Evolutionary conservation across 805 yeast genomes (phyloP).

Genomic region (Hanseniaspora hatyaiensis): DNA sequence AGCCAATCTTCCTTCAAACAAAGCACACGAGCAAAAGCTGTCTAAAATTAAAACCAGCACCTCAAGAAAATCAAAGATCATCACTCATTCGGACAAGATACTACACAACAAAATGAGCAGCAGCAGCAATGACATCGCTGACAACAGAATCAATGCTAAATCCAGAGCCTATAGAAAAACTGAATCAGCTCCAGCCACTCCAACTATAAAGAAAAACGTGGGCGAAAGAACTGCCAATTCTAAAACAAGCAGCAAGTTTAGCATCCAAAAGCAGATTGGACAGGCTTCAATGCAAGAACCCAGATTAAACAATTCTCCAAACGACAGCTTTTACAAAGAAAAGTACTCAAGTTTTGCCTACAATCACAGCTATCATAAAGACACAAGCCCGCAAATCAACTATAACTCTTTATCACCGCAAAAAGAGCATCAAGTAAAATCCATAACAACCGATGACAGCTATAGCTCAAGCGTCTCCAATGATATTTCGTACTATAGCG

Average conservation of each 20-base stretch:
- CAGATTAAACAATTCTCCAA: too few species aligned
- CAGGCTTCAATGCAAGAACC: background rate
- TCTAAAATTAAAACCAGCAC: background rate
- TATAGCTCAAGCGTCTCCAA: constrained; percentile 13
- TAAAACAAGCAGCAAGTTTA: background rate
- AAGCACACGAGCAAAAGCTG: constrained; percentile 18
- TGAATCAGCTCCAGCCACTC: constrained; percentile 10
- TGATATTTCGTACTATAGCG: background rate
- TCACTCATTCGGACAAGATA: background rate
- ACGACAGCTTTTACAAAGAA: constrained; percentile 1
- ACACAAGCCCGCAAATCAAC: background rate
- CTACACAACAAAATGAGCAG: background rate
- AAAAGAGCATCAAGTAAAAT: too few species aligned
- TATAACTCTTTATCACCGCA: too few species aligned
- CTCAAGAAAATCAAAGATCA: background rate
- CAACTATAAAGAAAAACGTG: background rate
- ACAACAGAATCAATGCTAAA: background rate
- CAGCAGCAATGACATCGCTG: background rate
- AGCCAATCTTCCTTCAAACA: constrained; percentile 30
- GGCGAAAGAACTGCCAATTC: constrained; percentile 14
- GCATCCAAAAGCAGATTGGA: background rate
- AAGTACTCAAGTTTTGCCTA: constrained; percentile 8
- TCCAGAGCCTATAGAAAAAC: background rate
- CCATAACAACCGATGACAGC: constrained; percentile 16
- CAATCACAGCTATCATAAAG: constrained; percentile 6